Percentiles rank a stretch among this genome's conserved stretches.
phyloP scores from a whole-genome alignment of 176 grass and related monocot genomes.

The Guadua angustifolia region DNA sequence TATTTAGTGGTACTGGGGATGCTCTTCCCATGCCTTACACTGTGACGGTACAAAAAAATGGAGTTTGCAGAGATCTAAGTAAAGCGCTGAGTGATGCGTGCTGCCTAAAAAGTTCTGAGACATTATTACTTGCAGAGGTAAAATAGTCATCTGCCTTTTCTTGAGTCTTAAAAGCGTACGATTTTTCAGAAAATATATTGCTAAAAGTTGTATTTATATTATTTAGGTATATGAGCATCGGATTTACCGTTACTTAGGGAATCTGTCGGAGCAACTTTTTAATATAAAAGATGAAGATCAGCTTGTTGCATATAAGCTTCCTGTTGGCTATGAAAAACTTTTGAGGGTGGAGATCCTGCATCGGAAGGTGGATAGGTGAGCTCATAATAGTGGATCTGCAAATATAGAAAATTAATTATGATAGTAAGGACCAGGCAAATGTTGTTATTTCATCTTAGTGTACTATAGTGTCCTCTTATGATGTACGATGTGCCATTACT shows the following conservation, averaged over 20 bases:
- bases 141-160: neutral
- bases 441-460: neutral
- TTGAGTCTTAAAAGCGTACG: neutral
- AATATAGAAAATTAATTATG: neutral
- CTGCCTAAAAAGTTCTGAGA: slow-evolving; percentile 71
- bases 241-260: slow-evolving; percentile 71
- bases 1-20: slow-evolving; percentile 83
- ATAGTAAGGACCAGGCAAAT: neutral
- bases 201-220: slow-evolving; percentile 5
- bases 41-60: slow-evolving; percentile 80
- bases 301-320: slow-evolving; percentile 91
- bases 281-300: slow-evolving; percentile 86
- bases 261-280: slow-evolving; percentile 54
- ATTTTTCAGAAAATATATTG: slow-evolving; percentile 10
- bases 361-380: slow-evolving; percentile 68
- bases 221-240: slow-evolving; percentile 78
- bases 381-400: slow-evolving; percentile 11
- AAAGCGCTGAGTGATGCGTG: slow-evolving; percentile 66
- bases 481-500: neutral
- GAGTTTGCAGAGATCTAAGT: slow-evolving; percentile 63
- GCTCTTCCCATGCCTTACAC: slow-evolving; percentile 85
- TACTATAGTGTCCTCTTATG: neutral
- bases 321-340: slow-evolving; percentile 67
- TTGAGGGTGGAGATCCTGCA: slow-evolving; percentile 81
- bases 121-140: slow-evolving; percentile 92